Evolutionary conservation across 371 early-diverging fungal species (phyloP), one percentile per base, ranked within the genome.

Genomic region (Saksenaea oblongispora): DNA sequence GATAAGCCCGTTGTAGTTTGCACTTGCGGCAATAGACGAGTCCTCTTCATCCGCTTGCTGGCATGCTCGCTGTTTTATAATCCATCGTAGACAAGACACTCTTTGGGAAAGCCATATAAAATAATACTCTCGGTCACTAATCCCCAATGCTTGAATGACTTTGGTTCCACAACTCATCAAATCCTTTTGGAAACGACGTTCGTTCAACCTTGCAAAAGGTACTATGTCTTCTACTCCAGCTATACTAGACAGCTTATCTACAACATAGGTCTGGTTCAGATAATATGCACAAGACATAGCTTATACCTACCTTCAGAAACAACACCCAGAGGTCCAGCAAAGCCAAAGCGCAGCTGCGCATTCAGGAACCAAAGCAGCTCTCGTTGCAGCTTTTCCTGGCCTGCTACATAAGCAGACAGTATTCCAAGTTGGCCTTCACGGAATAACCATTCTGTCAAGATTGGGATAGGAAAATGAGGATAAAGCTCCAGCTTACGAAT

Each of bases 1-100:
- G 27, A 82, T 67, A 4, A 82, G 60, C 2, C 82, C 79, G 57
- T 82, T 82, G 47, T 67, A 79, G 54, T 82, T 82, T 9, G 71
- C 65, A 10, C 75, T 76, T 0, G 70, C 60, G 17, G 63, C 66
- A 36, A 82, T 75, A 0, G 77, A 70, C 8, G 60, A 63, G 28
- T 78, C 72, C 17, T 69, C 56, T n/a, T 74, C 71, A 47, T 82
- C 82, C 5, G 54, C 65, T 5, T 11, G 28, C 34, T 82, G 82
- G 34, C 79, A 79, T 4, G 75, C 73, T 5, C 82, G 56, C 54
- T 73, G 70, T 8, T 65, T 66, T 17, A 78, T 62, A 8, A 81
- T 62, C 62, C 67, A 76, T n/a, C 82, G 69, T 31, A 81, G 51
- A 28, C 67, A 58, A 4, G 75, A 73, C 27, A 76, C 73, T 5